A percentile compares a stretch with the other conserved stretches of the same genome.
These are phyloP conservation scores for Fallopia convolvulus DNA, from an alignment of 148 eudicot genomes.

Conservation along the genomic window DNA sequence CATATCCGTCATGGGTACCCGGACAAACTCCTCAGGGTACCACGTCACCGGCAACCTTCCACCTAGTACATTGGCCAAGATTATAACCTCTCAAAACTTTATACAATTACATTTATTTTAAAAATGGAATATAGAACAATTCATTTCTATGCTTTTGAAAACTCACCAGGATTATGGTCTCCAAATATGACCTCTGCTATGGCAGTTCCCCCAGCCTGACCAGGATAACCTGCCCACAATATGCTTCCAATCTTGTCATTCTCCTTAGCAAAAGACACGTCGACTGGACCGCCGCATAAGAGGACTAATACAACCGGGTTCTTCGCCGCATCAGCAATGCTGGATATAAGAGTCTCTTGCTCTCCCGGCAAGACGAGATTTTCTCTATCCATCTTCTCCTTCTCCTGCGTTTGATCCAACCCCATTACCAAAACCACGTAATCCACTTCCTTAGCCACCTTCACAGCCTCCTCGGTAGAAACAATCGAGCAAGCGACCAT, in stretches of 20 bases:
- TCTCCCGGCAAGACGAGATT: conserved; percentile 41
- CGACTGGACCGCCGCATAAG: conserved; percentile 50
- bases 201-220: conserved; percentile 57
- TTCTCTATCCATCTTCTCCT: conserved; percentile 38
- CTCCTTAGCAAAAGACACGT: conserved; percentile 33
- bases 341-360: conserved; percentile 33
- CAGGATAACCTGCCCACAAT: conserved; percentile 66
- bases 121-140: neutral
- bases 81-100: neutral
- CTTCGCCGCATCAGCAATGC: conserved; percentile 34
- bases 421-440: conserved; percentile 49
- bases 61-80: conserved; percentile 30
- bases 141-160: neutral
- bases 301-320: conserved; percentile 49
- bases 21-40: conserved; percentile 57
- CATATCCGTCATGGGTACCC: conserved; percentile 82
- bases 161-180: conserved; percentile 49
- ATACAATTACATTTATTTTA: neutral
- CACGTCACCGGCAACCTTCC: conserved; percentile 69
- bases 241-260: conserved; percentile 42
- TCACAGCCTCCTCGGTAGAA: conserved; percentile 19
- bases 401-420: conserved; percentile 43
- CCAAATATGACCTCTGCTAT: conserved; percentile 51
- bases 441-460: conserved; percentile 33
- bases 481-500: conserved; percentile 25